Percentiles rank a stretch among this genome's conserved stretches.
These are phyloP conservation scores for Cymbopogon citratus DNA, from an alignment of 176 grass and related monocot species.

Conservation along the genomic window DNA sequence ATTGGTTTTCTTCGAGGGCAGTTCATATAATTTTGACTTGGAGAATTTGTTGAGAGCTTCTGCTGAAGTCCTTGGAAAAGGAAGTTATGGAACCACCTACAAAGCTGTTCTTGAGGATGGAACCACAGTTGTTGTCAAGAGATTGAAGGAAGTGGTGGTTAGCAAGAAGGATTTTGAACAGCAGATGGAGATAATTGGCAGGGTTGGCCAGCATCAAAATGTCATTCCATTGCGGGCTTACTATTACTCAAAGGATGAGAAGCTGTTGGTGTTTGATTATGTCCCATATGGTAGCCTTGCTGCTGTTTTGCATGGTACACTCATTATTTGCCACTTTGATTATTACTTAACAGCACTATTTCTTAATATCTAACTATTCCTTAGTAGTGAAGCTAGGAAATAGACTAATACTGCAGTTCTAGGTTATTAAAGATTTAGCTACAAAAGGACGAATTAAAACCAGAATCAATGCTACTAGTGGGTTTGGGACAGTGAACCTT, in stretches of 20 bases:
- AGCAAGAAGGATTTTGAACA: conserved; percentile 91
- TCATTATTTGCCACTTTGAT: conserved; percentile 10
- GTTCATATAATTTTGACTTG: conserved; percentile 91
- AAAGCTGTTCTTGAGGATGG: conserved; percentile 98
- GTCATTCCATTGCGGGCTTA: conserved; percentile 82
- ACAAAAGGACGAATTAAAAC: neutral
- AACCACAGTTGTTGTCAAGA: conserved; percentile 88
- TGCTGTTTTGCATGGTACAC: conserved; percentile 79
- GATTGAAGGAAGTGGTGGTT: conserved; percentile 84
- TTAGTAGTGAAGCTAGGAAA: neutral
- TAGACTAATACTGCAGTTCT: neutral
- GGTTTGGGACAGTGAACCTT: neutral
- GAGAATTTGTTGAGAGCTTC: conserved; percentile 96
- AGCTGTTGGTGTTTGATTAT: conserved; percentile 94
- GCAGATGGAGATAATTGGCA: conserved; percentile 93
- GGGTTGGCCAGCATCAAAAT: conserved; percentile 69
- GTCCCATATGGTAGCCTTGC: conserved; percentile 65
- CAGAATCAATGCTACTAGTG: neutral
- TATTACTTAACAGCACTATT: neutral
- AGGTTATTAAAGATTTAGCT: neutral
- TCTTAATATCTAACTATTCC: conserved; percentile 4
- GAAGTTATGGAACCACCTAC: conserved; percentile 92
- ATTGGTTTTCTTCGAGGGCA: conserved; percentile 85
- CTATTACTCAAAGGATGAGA: conserved; percentile 99
- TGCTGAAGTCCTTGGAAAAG: conserved; percentile 93